Base-by-base conservation (phyloP, 2,329 filamentous ascomycete genomes). In the Colletotrichum sp. region DNA sequence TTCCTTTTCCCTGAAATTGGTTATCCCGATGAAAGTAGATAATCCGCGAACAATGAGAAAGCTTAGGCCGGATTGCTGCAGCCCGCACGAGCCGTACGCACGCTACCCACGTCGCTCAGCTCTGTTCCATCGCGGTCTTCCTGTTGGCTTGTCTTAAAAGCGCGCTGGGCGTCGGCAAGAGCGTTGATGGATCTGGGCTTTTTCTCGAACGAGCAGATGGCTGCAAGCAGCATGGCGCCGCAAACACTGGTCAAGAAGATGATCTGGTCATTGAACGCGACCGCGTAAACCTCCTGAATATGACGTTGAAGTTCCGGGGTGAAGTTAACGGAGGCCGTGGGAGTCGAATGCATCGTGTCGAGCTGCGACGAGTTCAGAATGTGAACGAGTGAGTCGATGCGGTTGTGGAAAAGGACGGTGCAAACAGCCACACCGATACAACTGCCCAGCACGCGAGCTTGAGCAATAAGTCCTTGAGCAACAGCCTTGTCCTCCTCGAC, bases 401-500 rank as follows among this genome's bases (percentile, higher is more conserved):
- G 84, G 36, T 81, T 78, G 79, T 91, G 91, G 81, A 92, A 89
- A 13, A 93, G 85, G 16, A 92, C 87, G n/a, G 89, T 92, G 77
- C 91, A 91, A 28, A 89, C 81, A 0, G 91, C 88, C 58, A 93
- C 85, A 2, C 91, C 92, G 32, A 93, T 85, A 48, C 89, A 89
- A 4, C 92, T 91, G 2, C 92, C 92, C 3, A 93, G 83, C 0
- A 93, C 89, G 16, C 92, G 87, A 3, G 89, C 87, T 81, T 93
- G 91, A 2, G 91, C 90, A 12, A 92, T 86, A 6, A 90, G 88
- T 0, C 91, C 92, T 78, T 93, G 90, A 0, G 90, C 90, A 3
- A 90, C 89, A 1, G 91, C 91, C 66, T 91, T 84, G 70, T 91
- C 88, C 72, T 84, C 85, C 63, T 91, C 86, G 16, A 92, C 85